Percentiles rank a stretch among this genome's conserved stretches.
phyloP scores from a whole-genome alignment of 2,329 filamentous ascomycete genomes.

The Torrubiella hemipterigena region DNA sequence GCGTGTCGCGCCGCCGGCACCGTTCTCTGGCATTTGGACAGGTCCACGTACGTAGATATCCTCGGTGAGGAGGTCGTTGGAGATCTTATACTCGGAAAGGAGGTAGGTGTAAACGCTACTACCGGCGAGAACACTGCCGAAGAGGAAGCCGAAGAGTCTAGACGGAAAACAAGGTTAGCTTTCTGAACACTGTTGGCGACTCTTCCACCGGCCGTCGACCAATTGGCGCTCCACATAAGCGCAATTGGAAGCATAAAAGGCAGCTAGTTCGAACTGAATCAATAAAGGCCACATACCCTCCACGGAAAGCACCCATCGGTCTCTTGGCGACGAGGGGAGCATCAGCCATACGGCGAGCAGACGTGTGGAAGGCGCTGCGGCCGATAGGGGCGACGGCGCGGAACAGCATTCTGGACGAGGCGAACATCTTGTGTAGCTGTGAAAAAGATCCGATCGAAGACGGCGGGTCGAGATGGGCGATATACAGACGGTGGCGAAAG shows the following conservation, averaged over 20 bases:
- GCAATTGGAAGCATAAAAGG: too few species aligned
- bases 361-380: conserved; percentile 35
- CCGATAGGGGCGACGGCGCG: too few species aligned
- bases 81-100: conserved; percentile 82
- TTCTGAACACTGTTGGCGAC: too few species aligned
- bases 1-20: neutral
- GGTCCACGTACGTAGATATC: conserved; percentile 77
- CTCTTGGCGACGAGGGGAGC: conserved; percentile 41
- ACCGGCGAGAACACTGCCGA: conserved; percentile 70
- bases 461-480: too few species aligned
- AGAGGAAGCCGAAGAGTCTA: conserved; percentile 84
- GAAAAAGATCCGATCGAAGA: too few species aligned
- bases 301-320: conserved; percentile 49
- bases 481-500: too few species aligned
- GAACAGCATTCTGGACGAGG: conserved; percentile 33
- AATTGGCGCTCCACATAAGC: too few species aligned
- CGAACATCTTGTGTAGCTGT: too few species aligned
- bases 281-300: conserved; percentile 48
- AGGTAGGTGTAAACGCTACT: conserved; percentile 84
- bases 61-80: conserved; percentile 86
- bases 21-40: neutral
- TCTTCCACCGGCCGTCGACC: too few species aligned
- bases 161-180: neutral
- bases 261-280: too few species aligned
- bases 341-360: conserved; percentile 30